Base-by-base conservation (phyloP, 2,329 filamentous ascomycete species). In the Penicillium sp. region DNA sequence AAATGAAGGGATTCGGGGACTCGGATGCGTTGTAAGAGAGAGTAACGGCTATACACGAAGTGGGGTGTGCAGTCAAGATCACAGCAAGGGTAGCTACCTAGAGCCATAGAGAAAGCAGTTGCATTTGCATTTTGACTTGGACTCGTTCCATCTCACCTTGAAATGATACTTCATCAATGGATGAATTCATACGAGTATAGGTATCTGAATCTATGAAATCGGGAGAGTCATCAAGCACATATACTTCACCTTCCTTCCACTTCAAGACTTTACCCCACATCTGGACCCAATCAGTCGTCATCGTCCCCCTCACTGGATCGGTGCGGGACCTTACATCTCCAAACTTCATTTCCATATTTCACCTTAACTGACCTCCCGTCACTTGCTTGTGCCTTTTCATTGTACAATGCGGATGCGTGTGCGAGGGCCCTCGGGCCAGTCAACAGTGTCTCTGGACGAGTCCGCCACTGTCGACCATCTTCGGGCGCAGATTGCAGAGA, bases 351-450 rank as follows among this genome's bases (percentile, higher is more conserved):
- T 39, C 16, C 19, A 7, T 42, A 23, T 7, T 16, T 35, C 8
- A 25, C 16, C 7, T 51, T 26, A 13, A 42, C 33, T 23, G 16
- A 43, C 23, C 9, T 16, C 27, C 11, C 31, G 23, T 49, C 46
- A 26, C 16, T 11, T 4, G 21, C 49, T 29, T 43, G 9, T 33
- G 23, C 14, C 39, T 45, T 33, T 6, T 29, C 19, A 33, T 46
- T n/a, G 44, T 33, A 67, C 14, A 16, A 93, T 96, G 83, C 85
- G 88, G 62, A 81, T 95, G 57, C 86, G 91, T 59, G 85, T 93
- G 49, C 87, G 91, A 59, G 88, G 87, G 11, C 92, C 92, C 1
- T 81, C 83, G 44, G 92, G 92, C 62, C 85, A 87, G 47, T 87
- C 88, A 33, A 88, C 86, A 3, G 77, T 96, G 52, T 85, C 85